Conservation (phyloP, 225 moss, liverwort and hornwort genomes). For the Antitrichia curtipendula region DNA sequence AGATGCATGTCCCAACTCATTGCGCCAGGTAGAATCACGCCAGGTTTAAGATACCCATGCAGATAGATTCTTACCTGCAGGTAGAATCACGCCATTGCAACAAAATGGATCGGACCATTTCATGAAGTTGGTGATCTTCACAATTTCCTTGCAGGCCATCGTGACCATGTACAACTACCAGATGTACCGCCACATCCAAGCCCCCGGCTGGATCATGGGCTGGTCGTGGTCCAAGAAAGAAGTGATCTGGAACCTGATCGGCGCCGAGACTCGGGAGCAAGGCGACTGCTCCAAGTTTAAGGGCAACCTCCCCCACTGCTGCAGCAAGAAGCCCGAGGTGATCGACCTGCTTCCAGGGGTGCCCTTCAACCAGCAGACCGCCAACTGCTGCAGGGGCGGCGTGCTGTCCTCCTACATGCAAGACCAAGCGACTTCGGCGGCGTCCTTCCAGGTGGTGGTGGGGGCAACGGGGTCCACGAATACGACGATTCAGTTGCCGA, state of each 20-base stretch:
- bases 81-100: not conserved
- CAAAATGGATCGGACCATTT: not conserved
- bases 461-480: constrained; percentile 13
- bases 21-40: too few relatives aligned
- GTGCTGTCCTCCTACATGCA: constrained; percentile 40
- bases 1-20: too few relatives aligned
- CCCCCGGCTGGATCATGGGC: constrained; percentile 51
- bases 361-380: constrained; percentile 50
- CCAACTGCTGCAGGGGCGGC: constrained; percentile 54
- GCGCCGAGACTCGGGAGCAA: constrained; percentile 38
- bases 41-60: too few relatives aligned
- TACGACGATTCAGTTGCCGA: constrained; percentile 17
- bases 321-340: constrained; percentile 33
- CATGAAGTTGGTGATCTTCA: not conserved
- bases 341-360: constrained; percentile 57
- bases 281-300: constrained; percentile 36
- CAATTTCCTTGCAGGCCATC: constrained; percentile 17
- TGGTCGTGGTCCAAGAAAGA: constrained; percentile 55
- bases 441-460: constrained; percentile 29
- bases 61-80: too few relatives aligned
- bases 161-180: constrained; percentile 56
- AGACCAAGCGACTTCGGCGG: constrained; percentile 29
- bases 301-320: constrained; percentile 16
- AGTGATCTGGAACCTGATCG: constrained; percentile 48
- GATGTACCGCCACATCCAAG: constrained; percentile 41